Base-by-base conservation (phyloP, 225 moss, liverwort and hornwort genomes). In the Lunularia cruciata region DNA sequence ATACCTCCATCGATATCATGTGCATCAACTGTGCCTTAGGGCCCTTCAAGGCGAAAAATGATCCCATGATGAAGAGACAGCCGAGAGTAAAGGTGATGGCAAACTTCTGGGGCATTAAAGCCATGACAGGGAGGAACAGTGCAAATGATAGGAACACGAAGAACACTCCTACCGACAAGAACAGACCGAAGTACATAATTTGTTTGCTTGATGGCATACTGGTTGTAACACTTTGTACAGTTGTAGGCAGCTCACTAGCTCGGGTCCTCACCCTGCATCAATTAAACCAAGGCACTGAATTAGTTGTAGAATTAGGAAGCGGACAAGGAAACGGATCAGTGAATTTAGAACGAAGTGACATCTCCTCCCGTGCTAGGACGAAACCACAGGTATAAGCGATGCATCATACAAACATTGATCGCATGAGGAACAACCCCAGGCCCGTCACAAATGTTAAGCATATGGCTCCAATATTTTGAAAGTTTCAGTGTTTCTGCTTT, bases 1-100 rank as follows among this genome's bases (percentile, higher is more conserved):
- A 20, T 77, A 93, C 92, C 94, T 92, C 96, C 76, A 80, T 87
- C 30, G 92, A 86, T 47, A 90, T 77, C 96, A 98, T 92, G 62
- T 98, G 96, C 68, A 79, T 76, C 37, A 98, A 83, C 81, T 98
- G 96, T 40, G 90, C 71, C 81, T 89, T 89, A 16, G 96, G 96
- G 51, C 96, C 96, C 63, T 91, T 98, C 69, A 98, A 83, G 37
- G 90, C 92, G 69, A 98, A 98, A 71, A 98, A 85, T 4, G 96
- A 98, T 40, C 92, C 96, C 63, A 86, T 90, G 0, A 98, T 89
- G 58, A 98, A 92, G 33, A 89, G 82, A 67, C 86, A 87, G 68
- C 96, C 96, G 35, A 98, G 80, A n/a, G 92, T 92, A 80, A 98
- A 98, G 19, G 85, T 87, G 70, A 98, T 78, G 46, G 96, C 92